Conservation (phyloP, 305 asterid genomes). For the Striga hermonthica region DNA sequence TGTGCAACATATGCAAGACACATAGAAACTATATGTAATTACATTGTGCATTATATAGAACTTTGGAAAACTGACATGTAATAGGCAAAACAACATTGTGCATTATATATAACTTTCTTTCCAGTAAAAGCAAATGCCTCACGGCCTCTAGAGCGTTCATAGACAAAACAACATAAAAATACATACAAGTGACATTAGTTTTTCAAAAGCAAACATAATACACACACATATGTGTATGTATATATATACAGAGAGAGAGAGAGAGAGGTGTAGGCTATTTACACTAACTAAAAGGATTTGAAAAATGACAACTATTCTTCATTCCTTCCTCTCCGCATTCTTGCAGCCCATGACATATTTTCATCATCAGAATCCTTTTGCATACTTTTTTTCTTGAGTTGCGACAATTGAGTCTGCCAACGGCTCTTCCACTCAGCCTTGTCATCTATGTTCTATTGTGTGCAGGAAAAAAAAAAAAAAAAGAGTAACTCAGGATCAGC, state of each 20-base stretch:
- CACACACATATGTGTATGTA: too few relatives aligned
- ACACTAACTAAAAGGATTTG: neutral
- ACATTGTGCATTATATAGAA: neutral
- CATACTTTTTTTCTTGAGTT: constrained; percentile 52
- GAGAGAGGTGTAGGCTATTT: constrained; percentile 14
- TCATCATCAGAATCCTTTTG: constrained; percentile 36
- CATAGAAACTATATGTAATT: constrained; percentile 11
- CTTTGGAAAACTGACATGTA: neutral
- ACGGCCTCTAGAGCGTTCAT: neutral
- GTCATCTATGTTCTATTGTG: constrained; percentile 47
- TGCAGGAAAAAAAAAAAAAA: neutral
- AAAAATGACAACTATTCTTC: constrained; percentile 32
- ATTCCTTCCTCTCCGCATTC: constrained; percentile 53
- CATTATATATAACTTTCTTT: neutral
- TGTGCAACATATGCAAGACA: neutral
- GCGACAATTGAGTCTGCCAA: constrained; percentile 66
- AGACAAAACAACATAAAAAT: neutral
- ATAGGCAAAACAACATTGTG: constrained; percentile 11
- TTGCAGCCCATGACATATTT: constrained; percentile 66
- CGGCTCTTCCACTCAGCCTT: constrained; percentile 57
- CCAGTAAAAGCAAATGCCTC: neutral
- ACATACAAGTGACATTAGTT: too few relatives aligned
- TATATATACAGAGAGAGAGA: too few relatives aligned
- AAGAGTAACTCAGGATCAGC: neutral
- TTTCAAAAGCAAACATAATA: too few relatives aligned